These are phyloP conservation scores for Candida coquimbonensis DNA, from an alignment of 805 yeast genomes.

Conservation along the genomic window DNA sequence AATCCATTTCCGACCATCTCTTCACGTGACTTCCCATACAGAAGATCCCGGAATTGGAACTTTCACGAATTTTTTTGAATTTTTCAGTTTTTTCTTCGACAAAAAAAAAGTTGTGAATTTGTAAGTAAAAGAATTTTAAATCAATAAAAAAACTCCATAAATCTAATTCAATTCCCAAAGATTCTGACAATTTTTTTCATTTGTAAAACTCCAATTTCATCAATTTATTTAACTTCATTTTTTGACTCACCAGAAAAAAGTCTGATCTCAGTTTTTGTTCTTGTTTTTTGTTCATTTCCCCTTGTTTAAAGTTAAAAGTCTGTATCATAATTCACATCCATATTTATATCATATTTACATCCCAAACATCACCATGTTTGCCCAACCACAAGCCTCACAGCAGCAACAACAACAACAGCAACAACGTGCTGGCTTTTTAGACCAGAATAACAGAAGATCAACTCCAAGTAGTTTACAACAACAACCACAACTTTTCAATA, in stretches of 20 bases:
- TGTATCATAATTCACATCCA: not conserved
- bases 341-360: not conserved
- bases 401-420: slow-evolving; percentile 1
- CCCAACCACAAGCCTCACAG: not conserved
- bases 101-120: too few species aligned
- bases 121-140: too few species aligned
- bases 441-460: slow-evolving; percentile 6
- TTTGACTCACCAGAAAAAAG: too few species aligned
- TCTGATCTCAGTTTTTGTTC: not conserved
- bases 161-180: too few species aligned
- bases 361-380: not conserved
- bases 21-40: not conserved
- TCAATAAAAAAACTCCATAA: too few species aligned
- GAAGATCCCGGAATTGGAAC: not conserved
- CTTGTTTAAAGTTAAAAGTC: not conserved
- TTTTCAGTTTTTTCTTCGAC: not conserved
- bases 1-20: too few species aligned
- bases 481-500: not conserved
- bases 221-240: too few species aligned
- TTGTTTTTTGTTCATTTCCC: not conserved
- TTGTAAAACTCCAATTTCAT: too few species aligned
- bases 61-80: not conserved
- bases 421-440: slow-evolving; percentile 17
- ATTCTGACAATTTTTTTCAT: too few species aligned
- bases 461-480: not conserved